Conservation (phyloP, 192 early-diverging fungal genomes). For the Podochytrium sp. region DNA sequence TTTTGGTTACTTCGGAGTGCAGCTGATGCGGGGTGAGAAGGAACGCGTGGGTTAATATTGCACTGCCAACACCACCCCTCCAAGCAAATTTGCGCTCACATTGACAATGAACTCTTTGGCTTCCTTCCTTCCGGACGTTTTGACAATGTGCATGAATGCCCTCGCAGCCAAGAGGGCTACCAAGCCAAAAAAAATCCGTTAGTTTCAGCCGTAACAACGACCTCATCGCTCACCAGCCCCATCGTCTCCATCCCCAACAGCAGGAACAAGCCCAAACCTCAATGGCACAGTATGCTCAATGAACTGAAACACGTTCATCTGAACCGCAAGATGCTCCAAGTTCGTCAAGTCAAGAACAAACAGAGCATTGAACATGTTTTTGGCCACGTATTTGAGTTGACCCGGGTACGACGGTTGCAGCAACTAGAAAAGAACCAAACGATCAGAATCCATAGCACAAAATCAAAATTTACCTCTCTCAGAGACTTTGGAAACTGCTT, state of each 20-base stretch:
- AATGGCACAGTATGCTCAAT: constrained; percentile 77
- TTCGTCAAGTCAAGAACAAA: constrained; percentile 76
- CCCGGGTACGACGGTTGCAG: constrained; percentile 66
- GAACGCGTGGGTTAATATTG: too few species aligned
- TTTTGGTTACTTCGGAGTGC: too few species aligned
- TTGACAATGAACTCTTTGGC: constrained; percentile 41
- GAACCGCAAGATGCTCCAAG: constrained; percentile 49
- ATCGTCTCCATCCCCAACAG: constrained; percentile 41
- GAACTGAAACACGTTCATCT: constrained; percentile 67
- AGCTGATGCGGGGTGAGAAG: neutral
- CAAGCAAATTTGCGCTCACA: too few species aligned
- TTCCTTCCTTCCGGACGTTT: constrained; percentile 32
- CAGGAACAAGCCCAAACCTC: constrained; percentile 83
- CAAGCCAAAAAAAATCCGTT: neutral
- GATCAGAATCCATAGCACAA: neutral
- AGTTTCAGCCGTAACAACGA: neutral
- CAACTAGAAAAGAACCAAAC: constrained; percentile 42
- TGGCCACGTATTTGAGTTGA: constrained; percentile 74
- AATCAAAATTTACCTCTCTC: constrained; percentile 37
- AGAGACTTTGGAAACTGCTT: constrained; percentile 64
- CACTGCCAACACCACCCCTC: too few species aligned
- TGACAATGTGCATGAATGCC: constrained; percentile 37
- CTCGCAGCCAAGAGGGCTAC: constrained; percentile 49
- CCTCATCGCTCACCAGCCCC: constrained; percentile 19
- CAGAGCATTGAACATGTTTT: constrained; percentile 77